These are phyloP conservation scores for Candida ponderosae DNA, from an alignment of 805 yeast genomes.

Conservation along the genomic window DNA sequence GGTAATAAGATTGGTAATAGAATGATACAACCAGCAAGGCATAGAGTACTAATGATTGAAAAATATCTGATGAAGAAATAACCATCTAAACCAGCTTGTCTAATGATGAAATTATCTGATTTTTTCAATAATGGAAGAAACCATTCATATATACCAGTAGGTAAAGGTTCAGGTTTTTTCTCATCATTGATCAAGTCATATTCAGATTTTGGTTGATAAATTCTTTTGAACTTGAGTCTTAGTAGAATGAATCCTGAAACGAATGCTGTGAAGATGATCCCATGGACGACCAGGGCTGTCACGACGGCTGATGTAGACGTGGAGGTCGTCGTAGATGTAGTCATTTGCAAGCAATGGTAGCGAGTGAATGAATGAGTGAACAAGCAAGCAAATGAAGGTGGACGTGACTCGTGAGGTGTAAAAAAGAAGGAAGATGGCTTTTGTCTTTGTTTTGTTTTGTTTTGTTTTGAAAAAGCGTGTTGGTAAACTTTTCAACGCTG, in stretches of 20 bases:
- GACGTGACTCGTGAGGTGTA: too few relatives aligned
- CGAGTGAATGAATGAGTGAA: too few relatives aligned
- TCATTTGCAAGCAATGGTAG: too few relatives aligned
- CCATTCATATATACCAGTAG: constrained; percentile 68
- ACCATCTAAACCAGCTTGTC: constrained; percentile 92
- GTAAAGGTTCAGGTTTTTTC: constrained; percentile 67
- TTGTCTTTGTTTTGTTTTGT: neutral
- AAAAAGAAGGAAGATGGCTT: too few relatives aligned
- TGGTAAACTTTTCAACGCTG: too few relatives aligned
- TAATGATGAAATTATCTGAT: constrained; percentile 67
- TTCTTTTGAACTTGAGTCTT: constrained; percentile 57
- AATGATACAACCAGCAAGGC: constrained; percentile 45
- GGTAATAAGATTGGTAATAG: constrained; percentile 73
- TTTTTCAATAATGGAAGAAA: constrained; percentile 51
- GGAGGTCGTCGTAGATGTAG: constrained; percentile 7
- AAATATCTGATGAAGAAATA: constrained; percentile 82
- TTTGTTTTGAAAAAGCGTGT: neutral
- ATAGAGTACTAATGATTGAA: constrained; percentile 42
- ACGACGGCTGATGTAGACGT: constrained; percentile 71
- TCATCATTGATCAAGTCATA: constrained; percentile 51
- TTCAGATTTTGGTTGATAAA: constrained; percentile 78
- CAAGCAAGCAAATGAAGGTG: too few relatives aligned
- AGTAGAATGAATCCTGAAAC: constrained; percentile 54
- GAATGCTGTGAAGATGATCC: constrained; percentile 56
- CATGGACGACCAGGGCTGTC: constrained; percentile 63